Percentiles rank a stretch among this genome's conserved stretches.
Conservation (phyloP, 1,139 yeast species). For the Geotrichum citri-aurantii region DNA sequence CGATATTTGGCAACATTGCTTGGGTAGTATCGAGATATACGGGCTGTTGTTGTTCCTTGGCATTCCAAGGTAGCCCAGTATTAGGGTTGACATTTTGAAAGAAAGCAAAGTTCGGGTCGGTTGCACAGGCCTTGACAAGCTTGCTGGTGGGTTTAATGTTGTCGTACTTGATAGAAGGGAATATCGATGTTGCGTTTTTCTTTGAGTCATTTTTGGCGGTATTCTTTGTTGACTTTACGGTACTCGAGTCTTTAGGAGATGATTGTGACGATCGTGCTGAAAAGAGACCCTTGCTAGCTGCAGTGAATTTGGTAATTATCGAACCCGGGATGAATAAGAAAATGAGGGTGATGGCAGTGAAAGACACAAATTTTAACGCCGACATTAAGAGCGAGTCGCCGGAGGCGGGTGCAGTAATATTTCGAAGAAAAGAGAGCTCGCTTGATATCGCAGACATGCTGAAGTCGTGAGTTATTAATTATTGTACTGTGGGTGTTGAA, state of each 20-base stretch:
- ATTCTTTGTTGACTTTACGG: background rate
- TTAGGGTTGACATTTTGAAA: background rate
- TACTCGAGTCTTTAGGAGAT: background rate
- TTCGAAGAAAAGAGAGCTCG: background rate
- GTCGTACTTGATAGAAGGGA: conserved; percentile 1
- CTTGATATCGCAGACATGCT: background rate
- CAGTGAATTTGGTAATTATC: background rate
- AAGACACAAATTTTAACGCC: background rate
- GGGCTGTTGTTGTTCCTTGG: background rate
- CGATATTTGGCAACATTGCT: background rate
- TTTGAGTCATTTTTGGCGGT: background rate
- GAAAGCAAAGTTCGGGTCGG: background rate
- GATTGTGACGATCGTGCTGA: background rate
- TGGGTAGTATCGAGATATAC: background rate
- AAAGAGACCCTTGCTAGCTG: background rate
- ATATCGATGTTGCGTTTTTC: background rate
- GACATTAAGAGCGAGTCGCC: background rate
- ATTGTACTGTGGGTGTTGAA: background rate
- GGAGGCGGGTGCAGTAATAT: background rate
- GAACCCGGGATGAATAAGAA: background rate
- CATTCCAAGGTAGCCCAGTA: background rate
- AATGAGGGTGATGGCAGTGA: background rate
- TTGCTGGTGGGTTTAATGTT: background rate
- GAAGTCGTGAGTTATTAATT: background rate
- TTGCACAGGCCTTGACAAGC: background rate